Conservation (phyloP, 495 filamentous ascomycete species). For the Pyrenula aspistea region DNA sequence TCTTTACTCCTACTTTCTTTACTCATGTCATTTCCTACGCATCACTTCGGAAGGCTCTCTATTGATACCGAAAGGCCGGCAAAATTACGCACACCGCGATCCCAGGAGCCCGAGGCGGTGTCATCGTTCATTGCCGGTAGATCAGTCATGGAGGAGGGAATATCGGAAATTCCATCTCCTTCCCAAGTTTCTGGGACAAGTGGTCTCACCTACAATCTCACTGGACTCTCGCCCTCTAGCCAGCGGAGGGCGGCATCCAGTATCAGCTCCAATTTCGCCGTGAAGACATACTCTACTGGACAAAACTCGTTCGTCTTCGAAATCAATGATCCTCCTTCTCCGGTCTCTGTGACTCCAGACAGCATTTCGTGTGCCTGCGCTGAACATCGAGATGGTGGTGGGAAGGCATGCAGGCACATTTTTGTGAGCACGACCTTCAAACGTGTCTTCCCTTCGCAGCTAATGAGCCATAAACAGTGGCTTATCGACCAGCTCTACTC, state of each 20-base stretch:
- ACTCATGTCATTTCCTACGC: conserved; percentile 28
- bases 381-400: conserved; percentile 17
- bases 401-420: conserved; percentile 31
- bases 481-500: conserved; percentile 31
- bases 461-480: conserved; percentile 17
- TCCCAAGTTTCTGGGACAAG: conserved; percentile 7
- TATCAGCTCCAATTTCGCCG: conserved; percentile 12
- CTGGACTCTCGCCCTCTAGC: conserved; percentile 24
- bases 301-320: conserved; percentile 24
- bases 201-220: conserved; percentile 17
- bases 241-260: conserved; percentile 5
- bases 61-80: conserved; percentile 23
- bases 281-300: conserved; percentile 21
- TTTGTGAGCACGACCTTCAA: conserved; percentile 21
- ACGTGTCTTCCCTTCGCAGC: not conserved
- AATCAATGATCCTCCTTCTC: conserved; percentile 17
- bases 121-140: conserved; percentile 9
- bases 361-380: conserved; percentile 26
- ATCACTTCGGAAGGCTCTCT: conserved; percentile 27
- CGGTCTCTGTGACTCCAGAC: conserved; percentile 18
- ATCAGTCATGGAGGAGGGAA: conserved; percentile 5
- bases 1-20: not conserved
- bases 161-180: conserved; percentile 5
- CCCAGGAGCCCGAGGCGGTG: conserved; percentile 3
- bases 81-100: conserved; percentile 12